Evolutionary conservation across 208 protist genomes (phyloP).

Genomic region (Naegleria lovaniensis): DNA sequence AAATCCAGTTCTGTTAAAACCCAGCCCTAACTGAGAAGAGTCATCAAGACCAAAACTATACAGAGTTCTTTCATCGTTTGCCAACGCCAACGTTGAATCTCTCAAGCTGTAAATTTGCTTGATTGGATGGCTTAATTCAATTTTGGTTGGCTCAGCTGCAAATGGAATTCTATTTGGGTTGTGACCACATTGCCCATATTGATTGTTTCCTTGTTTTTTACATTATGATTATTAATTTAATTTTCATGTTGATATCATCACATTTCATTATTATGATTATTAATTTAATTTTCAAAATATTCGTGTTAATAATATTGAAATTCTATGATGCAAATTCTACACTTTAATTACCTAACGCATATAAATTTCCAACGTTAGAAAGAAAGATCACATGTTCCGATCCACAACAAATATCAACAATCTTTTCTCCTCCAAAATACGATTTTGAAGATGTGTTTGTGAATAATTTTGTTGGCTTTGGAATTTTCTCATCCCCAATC

Average conservation of each 20-base stretch:
- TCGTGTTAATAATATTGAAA: too few relatives aligned
- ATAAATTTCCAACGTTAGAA: neutral
- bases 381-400: conserved; percentile 6
- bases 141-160: neutral
- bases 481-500: neutral
- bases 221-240: too few relatives aligned
- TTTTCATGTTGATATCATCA: too few relatives aligned
- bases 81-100: neutral
- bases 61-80: neutral
- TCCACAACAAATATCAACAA: neutral
- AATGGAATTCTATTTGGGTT: neutral
- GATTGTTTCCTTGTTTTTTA: neutral
- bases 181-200: neutral
- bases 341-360: neutral
- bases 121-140: neutral
- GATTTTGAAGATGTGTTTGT: neutral
- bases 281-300: too few relatives aligned
- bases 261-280: too few relatives aligned
- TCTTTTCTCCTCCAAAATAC: neutral
- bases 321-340: neutral
- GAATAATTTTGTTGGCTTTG: neutral
- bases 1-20: neutral
- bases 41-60: neutral
- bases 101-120: neutral
- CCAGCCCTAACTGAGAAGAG: neutral